Conservation (phyloP, 148 eudicot genomes). For the Amaranthus cruentus region DNA sequence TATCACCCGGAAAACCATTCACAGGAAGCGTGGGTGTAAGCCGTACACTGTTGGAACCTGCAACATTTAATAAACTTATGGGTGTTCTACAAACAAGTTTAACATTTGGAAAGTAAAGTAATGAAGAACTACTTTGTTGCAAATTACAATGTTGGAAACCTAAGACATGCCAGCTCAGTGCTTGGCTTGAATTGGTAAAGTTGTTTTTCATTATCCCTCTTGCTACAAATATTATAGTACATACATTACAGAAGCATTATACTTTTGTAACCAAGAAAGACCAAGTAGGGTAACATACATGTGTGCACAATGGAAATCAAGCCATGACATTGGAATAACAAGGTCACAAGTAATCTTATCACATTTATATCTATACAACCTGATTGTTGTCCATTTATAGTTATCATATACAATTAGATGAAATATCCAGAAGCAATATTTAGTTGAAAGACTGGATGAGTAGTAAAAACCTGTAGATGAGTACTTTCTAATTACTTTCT, state of each 20-base stretch:
- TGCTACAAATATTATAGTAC: too few relatives aligned
- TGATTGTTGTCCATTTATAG: not conserved
- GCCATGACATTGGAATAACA: not conserved
- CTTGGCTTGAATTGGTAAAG: not conserved
- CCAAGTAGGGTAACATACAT: too few relatives aligned
- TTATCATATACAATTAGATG: not conserved
- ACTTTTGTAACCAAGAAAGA: too few relatives aligned
- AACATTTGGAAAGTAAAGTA: not conserved
- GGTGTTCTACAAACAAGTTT: not conserved
- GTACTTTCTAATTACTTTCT: conserved; percentile 76
- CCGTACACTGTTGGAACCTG: conserved; percentile 54
- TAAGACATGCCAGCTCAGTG: not conserved
- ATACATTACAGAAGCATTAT: too few relatives aligned
- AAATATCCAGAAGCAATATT: not conserved
- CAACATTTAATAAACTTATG: conserved; percentile 15
- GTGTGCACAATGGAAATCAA: too few relatives aligned
- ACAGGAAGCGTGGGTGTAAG: conserved; percentile 50
- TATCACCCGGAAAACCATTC: conserved; percentile 46
- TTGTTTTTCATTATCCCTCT: not conserved
- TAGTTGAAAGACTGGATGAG: not conserved
- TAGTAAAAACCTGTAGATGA: conserved; percentile 53
- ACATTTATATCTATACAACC: not conserved
- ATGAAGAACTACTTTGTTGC: not conserved
- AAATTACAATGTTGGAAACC: not conserved
- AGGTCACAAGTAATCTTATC: not conserved